Conservation (phyloP, 768 basidiomycete species). For the Tephrocybe sp. region DNA sequence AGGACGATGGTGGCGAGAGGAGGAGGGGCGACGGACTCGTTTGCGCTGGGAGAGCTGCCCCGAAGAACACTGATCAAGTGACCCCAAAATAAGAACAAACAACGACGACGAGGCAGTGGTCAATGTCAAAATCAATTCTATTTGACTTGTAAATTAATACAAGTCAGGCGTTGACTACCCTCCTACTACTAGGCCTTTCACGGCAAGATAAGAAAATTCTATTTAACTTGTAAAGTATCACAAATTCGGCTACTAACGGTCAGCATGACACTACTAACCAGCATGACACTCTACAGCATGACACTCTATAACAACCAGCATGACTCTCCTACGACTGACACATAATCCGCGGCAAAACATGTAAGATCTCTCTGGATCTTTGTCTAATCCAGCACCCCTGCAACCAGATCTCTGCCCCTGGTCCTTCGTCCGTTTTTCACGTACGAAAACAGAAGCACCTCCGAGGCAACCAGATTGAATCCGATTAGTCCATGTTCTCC, state of each 20-base stretch:
- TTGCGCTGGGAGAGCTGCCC: slow-evolving; percentile 21
- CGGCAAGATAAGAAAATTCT: no score
- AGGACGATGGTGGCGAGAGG: neutral
- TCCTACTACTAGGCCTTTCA: no score
- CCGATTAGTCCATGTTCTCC: slow-evolving; percentile 11
- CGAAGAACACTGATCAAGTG: slow-evolving; percentile 30
- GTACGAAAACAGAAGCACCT: neutral
- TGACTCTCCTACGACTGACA: no score
- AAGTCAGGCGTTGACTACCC: no score
- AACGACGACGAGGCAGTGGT: slow-evolving; percentile 12
- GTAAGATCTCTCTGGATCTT: neutral
- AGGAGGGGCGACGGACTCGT: slow-evolving; percentile 16
- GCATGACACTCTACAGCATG: no score
- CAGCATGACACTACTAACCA: no score
- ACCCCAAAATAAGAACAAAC: slow-evolving; percentile 34
- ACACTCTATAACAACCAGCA: no score
- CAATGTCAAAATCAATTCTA: neutral
- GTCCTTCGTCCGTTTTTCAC: neutral
- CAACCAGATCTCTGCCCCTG: slow-evolving; percentile 2
- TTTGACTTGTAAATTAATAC: no score
- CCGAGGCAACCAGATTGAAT: neutral
- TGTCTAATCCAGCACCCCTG: no score
- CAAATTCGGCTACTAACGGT: no score
- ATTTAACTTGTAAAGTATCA: no score
- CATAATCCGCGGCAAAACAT: neutral